phyloP scores from a whole-genome alignment of 495 filamentous ascomycete genomes.

The Rostrohypoxylon terebratum region DNA sequence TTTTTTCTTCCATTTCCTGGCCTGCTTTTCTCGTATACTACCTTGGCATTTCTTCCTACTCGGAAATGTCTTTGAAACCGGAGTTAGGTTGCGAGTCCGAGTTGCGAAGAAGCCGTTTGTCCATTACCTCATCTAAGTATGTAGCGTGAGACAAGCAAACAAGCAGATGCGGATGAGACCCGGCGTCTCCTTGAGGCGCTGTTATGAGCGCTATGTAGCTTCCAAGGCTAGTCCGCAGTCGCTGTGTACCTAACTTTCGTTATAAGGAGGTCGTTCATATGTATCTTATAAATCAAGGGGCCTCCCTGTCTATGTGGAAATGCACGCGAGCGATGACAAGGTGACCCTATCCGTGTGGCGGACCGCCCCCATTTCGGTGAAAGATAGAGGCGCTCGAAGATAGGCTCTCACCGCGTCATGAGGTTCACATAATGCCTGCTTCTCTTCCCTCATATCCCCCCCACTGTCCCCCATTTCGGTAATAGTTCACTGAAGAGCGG shows the following conservation, averaged over 20 bases:
- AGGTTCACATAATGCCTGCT: constrained; percentile 25
- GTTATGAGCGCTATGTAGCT: neutral
- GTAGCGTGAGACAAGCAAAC: neutral
- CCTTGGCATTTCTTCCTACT: neutral
- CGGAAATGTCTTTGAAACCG: neutral
- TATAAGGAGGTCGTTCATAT: neutral
- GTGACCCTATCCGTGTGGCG: constrained; percentile 36
- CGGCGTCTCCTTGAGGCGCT: neutral
- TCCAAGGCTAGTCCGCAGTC: constrained; percentile 1
- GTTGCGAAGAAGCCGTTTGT: constrained; percentile 9
- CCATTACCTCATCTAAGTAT: neutral
- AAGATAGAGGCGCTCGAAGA: constrained; percentile 19
- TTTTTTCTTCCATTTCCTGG: neutral
- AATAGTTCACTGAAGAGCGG: neutral
- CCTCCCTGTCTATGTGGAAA: constrained; percentile 19
- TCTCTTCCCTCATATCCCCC: constrained; percentile 1
- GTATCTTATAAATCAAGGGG: constrained; percentile 18
- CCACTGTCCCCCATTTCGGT: constrained; percentile 9
- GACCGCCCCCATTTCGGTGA: constrained; percentile 30
- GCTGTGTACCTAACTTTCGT: neutral
- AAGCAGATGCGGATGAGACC: constrained; percentile 15
- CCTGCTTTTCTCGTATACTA: neutral
- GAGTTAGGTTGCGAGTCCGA: neutral
- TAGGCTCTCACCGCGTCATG: constrained; percentile 32
- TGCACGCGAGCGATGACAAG: constrained; percentile 25